These are phyloP conservation scores for Trichoderma orchidacearum DNA, from an alignment of 495 filamentous ascomycete genomes.

Conservation along the genomic window DNA sequence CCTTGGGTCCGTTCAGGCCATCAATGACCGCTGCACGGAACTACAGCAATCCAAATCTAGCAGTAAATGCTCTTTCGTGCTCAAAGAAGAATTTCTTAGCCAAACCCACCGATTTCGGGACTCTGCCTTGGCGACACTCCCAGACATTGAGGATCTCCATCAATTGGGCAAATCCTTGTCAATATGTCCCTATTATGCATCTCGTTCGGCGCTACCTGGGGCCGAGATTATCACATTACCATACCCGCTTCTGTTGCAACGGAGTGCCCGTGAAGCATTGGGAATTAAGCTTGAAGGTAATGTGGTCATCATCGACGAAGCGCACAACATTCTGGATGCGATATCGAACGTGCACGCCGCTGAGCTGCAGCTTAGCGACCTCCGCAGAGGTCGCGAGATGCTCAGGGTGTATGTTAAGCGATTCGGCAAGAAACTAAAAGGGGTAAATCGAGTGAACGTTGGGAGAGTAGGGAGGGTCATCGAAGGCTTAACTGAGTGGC, in stretches of 20 bases:
- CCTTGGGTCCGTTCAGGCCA: constrained; percentile 61
- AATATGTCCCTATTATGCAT: constrained; percentile 93
- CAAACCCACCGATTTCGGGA: constrained; percentile 76
- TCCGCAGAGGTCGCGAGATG: constrained; percentile 57
- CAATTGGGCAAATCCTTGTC: constrained; percentile 62
- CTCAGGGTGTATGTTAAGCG: constrained; percentile 72
- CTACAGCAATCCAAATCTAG: constrained; percentile 65
- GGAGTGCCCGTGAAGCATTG: constrained; percentile 77
- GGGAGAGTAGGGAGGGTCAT: constrained; percentile 73
- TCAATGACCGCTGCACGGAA: constrained; percentile 92
- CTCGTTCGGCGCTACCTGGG: constrained; percentile 64
- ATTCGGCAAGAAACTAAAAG: constrained; percentile 71
- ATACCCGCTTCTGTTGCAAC: constrained; percentile 82
- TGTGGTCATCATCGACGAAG: constrained; percentile 89
- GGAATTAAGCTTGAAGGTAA: constrained; percentile 75
- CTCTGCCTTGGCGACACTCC: constrained; percentile 66
- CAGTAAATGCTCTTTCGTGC: constrained; percentile 67
- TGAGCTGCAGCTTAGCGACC: constrained; percentile 55
- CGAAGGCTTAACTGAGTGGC: constrained; percentile 55
- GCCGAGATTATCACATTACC: constrained; percentile 92
- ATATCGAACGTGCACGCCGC: constrained; percentile 80
- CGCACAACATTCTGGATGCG: constrained; percentile 94
- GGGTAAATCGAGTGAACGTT: constrained; percentile 85
- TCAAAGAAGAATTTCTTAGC: constrained; percentile 58
- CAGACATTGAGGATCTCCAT: constrained; percentile 88